Conservation (phyloP, 495 filamentous ascomycete species). For the Penicillium coprophilum region DNA sequence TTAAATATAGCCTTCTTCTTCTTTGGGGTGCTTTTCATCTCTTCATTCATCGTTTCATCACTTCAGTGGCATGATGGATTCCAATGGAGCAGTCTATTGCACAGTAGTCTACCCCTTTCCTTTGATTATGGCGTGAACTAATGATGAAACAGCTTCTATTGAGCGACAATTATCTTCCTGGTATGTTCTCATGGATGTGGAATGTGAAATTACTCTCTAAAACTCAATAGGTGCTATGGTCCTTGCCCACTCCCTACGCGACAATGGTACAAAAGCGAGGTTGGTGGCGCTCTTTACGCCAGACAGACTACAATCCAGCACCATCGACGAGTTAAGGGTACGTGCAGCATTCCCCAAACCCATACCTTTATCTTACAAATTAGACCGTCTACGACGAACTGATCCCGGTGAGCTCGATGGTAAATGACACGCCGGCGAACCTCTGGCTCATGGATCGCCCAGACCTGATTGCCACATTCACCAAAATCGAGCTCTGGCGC, state of each 20-base stretch:
- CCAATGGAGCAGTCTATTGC: conserved; percentile 54
- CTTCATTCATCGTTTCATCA: conserved; percentile 9
- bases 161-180: conserved; percentile 88
- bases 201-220: conserved; percentile 1
- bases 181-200: conserved; percentile 41
- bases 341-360: conserved; percentile 8
- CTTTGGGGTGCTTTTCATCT: neutral
- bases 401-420: conserved; percentile 77
- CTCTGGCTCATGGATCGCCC: conserved; percentile 87
- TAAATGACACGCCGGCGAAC: conserved; percentile 74
- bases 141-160: conserved; percentile 66
- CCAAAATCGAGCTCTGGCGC: conserved; percentile 94
- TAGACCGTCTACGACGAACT: conserved; percentile 86
- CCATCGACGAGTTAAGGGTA: conserved; percentile 78
- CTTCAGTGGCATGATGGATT: conserved; percentile 32
- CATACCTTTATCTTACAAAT: conserved; percentile 4
- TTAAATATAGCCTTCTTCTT: conserved; percentile 23
- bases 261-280: conserved; percentile 84
- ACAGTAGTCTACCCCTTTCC: conserved; percentile 43
- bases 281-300: conserved; percentile 80
- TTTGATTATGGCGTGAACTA: conserved; percentile 21
- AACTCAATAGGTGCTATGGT: conserved; percentile 73
- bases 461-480: conserved; percentile 88
- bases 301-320: conserved; percentile 67
- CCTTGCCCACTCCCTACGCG: conserved; percentile 89